Conservation (phyloP, 495 filamentous ascomycete genomes). For the Daldinia caldariorum region DNA sequence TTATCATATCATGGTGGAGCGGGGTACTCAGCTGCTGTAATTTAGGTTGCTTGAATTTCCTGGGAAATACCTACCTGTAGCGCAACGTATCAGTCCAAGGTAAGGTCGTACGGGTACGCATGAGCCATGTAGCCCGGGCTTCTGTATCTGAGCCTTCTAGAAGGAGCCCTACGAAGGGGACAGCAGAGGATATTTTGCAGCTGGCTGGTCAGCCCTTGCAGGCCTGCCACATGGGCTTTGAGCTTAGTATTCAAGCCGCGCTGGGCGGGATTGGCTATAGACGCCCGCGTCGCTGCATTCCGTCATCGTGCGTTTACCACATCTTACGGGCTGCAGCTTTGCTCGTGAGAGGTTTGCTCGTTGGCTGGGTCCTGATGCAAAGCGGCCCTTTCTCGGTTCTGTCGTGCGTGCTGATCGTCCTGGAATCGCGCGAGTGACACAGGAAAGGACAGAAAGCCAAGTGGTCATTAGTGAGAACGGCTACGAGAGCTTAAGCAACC, state of each 20-base stretch:
- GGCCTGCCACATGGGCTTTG: slow-evolving; percentile 42
- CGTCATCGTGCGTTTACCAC: slow-evolving; percentile 46
- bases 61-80: slow-evolving; percentile 18
- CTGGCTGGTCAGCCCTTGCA: slow-evolving; percentile 35
- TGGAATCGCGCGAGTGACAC: slow-evolving; percentile 20
- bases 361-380: slow-evolving; percentile 45
- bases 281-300: slow-evolving; percentile 30
- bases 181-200: slow-evolving; percentile 7
- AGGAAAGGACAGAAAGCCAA: slow-evolving; percentile 13
- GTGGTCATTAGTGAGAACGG: slow-evolving; percentile 20
- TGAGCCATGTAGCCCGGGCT: slow-evolving; percentile 11
- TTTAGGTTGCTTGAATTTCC: slow-evolving; percentile 10
- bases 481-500: slow-evolving; percentile 9
- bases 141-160: slow-evolving; percentile 37
- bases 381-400: slow-evolving; percentile 50
- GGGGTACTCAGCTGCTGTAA: slow-evolving; percentile 28
- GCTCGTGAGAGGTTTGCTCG: slow-evolving; percentile 37
- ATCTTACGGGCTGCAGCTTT: slow-evolving; percentile 32
- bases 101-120: slow-evolving; percentile 21
- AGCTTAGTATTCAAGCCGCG: background rate
- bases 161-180: slow-evolving; percentile 30
- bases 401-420: slow-evolving; percentile 35
- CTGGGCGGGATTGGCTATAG: slow-evolving; percentile 25
- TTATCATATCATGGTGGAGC: slow-evolving; percentile 13
- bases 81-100: slow-evolving; percentile 13